Evolutionary conservation across 352 stramenopile species (phyloP).

Genomic region (Phytophthora palmivora): DNA sequence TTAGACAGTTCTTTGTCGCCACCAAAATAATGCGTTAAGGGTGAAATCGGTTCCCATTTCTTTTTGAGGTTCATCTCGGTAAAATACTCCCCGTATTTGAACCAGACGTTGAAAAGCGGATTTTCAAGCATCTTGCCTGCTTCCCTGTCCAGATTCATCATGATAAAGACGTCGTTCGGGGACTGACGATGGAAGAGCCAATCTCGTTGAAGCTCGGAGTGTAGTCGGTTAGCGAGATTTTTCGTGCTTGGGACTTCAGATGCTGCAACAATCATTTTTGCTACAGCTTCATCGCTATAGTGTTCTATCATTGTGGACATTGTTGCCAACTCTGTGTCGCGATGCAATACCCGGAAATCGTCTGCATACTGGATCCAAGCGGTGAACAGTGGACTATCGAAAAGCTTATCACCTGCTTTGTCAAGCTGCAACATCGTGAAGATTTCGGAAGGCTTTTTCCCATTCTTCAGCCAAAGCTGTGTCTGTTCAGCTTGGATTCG

Average conservation of each 20-base stretch:
- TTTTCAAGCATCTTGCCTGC: conserved; percentile 2
- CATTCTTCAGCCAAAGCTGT: not conserved
- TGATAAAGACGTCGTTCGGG: not conserved
- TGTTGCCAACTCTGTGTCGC: not conserved
- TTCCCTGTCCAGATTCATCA: conserved; percentile 5
- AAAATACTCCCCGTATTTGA: conserved; percentile 7
- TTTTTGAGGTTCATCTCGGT: conserved; percentile 2
- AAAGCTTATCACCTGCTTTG: conserved; percentile 6
- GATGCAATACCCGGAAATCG: conserved; percentile 9
- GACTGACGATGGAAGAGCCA: not conserved
- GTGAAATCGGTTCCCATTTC: not conserved
- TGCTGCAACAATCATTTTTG: conserved; percentile 14
- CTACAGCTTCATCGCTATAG: conserved; percentile 3
- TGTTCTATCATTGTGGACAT: conserved; percentile 3
- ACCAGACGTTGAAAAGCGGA: conserved; percentile 8
- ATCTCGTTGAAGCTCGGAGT: conserved; percentile 1
- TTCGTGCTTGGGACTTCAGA: not conserved
- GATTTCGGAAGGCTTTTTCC: not conserved
- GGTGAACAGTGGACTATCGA: conserved; percentile 6
- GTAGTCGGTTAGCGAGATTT: conserved; percentile 2
- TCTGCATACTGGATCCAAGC: conserved; percentile 22
- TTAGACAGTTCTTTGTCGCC: not conserved
- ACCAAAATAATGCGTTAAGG: not conserved
- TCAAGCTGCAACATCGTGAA: conserved; percentile 13
- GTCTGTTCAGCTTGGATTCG: conserved; percentile 11